Conservation (phyloP, 345 rosid genomes). For the Streptanthus diversifolius region DNA sequence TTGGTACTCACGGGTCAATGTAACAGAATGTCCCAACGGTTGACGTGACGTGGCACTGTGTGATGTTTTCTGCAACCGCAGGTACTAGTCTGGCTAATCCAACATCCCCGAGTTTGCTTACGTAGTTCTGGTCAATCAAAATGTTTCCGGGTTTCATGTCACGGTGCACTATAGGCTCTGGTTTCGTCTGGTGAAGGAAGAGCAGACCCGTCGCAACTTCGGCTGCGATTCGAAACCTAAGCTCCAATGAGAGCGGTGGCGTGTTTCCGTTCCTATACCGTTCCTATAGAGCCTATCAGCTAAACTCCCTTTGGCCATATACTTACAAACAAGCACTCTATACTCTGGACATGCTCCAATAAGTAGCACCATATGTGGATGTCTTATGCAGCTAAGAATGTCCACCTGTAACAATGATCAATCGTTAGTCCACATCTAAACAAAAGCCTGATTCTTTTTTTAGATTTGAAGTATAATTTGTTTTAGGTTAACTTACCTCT, state of each 20-base stretch:
- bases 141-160: slow-evolving; percentile 93
- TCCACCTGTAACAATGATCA: slow-evolving; percentile 52
- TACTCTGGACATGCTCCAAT: slow-evolving; percentile 95
- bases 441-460: neutral
- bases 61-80: slow-evolving; percentile 65
- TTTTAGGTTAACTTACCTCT: slow-evolving; percentile 53
- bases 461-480: neutral
- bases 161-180: slow-evolving; percentile 95
- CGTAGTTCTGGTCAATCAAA: slow-evolving; percentile 75
- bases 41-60: slow-evolving; percentile 68
- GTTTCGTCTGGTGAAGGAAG: slow-evolving; percentile 93
- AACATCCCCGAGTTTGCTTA: slow-evolving; percentile 80
- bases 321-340: slow-evolving; percentile 79
- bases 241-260: slow-evolving; percentile 79
- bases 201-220: slow-evolving; percentile 80
- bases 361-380: slow-evolving; percentile 94
- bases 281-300: slow-evolving; percentile 61
- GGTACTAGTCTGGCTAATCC: slow-evolving; percentile 90
- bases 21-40: slow-evolving; percentile 92
- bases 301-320: slow-evolving; percentile 91
- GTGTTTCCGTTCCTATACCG: slow-evolving; percentile 45
- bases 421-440: neutral
- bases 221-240: slow-evolving; percentile 79
- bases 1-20: slow-evolving; percentile 94
- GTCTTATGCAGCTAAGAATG: slow-evolving; percentile 85